Evolutionary conservation across 306 rosid genomes (phyloP).

Genomic region (Ochetophila trinervis): DNA sequence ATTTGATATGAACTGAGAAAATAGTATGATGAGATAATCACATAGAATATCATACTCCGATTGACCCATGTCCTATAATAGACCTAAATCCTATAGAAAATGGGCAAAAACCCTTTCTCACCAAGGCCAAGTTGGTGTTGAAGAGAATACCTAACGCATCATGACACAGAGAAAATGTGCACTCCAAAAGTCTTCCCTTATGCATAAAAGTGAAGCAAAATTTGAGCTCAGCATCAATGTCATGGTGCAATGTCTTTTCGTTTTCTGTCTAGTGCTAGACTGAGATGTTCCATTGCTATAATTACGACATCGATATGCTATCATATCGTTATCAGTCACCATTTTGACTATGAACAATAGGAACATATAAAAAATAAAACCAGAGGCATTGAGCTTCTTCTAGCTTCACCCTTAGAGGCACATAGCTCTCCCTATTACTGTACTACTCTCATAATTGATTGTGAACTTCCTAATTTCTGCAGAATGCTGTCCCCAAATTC

Average conservation of each 20-base stretch:
- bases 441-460: slow-evolving; percentile 6
- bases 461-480: slow-evolving; percentile 16
- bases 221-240: neutral
- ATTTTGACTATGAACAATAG: slow-evolving; percentile 13
- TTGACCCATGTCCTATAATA: too few relatives aligned
- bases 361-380: slow-evolving; percentile 21
- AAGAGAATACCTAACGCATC: slow-evolving; percentile 1
- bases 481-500: slow-evolving; percentile 37
- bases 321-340: slow-evolving; percentile 18
- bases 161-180: slow-evolving; percentile 6
- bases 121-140: slow-evolving; percentile 4
- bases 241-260: slow-evolving; percentile 6
- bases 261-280: slow-evolving; percentile 22
- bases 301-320: slow-evolving; percentile 39
- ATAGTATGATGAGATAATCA: too few relatives aligned
- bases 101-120: too few relatives aligned
- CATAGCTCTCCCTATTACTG: neutral
- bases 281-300: slow-evolving; percentile 27
- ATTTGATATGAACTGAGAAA: too few relatives aligned
- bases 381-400: neutral
- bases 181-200: slow-evolving; percentile 8
- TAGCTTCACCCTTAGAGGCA: slow-evolving; percentile 21
- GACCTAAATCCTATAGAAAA: too few relatives aligned
- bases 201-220: neutral
- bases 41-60: too few relatives aligned